Evolutionary conservation across 768 basidiomycete genomes (phyloP), one percentile per base, ranked within the genome.

Genomic region (Coprinopsis strossmayeri): DNA sequence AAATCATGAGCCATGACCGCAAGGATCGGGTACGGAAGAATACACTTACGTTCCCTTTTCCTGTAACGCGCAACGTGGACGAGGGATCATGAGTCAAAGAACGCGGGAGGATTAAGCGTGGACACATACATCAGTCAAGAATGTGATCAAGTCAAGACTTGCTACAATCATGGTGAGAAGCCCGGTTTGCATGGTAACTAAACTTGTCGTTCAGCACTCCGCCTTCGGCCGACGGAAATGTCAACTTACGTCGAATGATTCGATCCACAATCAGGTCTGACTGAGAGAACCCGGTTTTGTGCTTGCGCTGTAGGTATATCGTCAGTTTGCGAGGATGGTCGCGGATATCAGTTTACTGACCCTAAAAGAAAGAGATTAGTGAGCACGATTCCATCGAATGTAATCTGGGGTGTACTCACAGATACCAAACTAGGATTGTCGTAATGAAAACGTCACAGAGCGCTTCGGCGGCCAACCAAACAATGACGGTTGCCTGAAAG

Each of bases 131-230:
- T 57, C 57, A n/a, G 50, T 40, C 17, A 61, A 51, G 48, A 51
- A 61, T 32, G 53, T 43, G 5, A 59, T 51, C 42, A 58, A 26
- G 32, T 59, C 58, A 21, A 59, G 24, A 7, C 46, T 34, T 13
- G 60, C 55, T n/a, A 58, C 48, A 17, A 57, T 50, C 40, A 53
- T 47, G 9, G 59, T 61, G 25, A 59, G 30, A 11, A 56, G 45
- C 13, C 58, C 58, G 2, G 60, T 59, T 49, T 59, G 58, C n/a
- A 57, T 53, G 17, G 55, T 58, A 20, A 61, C 58, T 61, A 23
- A 9, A 42, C 18, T 32, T 18, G 15, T 21, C 11, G 12, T 25
- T 46, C 15, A 38, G 17, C 13, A 5, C 7, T 24, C 15, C 20
- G 20, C 15, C n/a, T 17, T 18, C 7, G 11, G 25, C 23, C n/a